Evolutionary conservation across 129 eudicot species (phyloP).

Genomic region (Pulicaria dysenterica): DNA sequence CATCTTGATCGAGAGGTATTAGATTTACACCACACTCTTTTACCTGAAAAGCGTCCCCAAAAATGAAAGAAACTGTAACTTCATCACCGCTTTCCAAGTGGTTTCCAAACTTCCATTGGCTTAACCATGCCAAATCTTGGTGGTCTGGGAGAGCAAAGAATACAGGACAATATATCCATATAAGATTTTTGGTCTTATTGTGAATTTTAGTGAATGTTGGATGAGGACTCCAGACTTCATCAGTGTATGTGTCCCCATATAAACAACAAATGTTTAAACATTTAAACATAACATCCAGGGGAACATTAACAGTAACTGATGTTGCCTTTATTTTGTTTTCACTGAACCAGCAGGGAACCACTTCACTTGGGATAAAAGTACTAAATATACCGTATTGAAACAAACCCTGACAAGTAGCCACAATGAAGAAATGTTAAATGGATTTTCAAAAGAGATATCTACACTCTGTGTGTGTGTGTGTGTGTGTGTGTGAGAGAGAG

Average conservation of each 20-base stretch:
- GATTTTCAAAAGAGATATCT: too few relatives aligned
- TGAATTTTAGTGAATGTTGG: background rate
- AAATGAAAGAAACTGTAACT: slow-evolving; percentile 10
- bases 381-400: slow-evolving; percentile 31
- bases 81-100: slow-evolving; percentile 22
- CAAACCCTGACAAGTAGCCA: slow-evolving; percentile 20
- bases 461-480: too few relatives aligned
- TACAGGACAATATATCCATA: slow-evolving; percentile 24
- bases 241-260: background rate
- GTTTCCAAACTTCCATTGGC: slow-evolving; percentile 27
- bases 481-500: background rate
- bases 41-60: slow-evolving; percentile 18
- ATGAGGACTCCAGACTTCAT: slow-evolving; percentile 15
- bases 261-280: slow-evolving; percentile 17
- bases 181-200: slow-evolving; percentile 28
- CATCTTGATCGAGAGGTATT: background rate
- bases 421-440: background rate
- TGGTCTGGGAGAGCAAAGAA: slow-evolving; percentile 15
- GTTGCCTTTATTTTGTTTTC: slow-evolving; percentile 10
- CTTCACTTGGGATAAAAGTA: slow-evolving; percentile 9
- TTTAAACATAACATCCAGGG: slow-evolving; percentile 9
- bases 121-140: slow-evolving; percentile 25
- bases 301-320: slow-evolving; percentile 18
- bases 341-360: slow-evolving; percentile 19
- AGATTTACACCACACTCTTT: slow-evolving; percentile 23